Evolutionary conservation across 148 eudicot species (phyloP), one percentile per base, ranked within the genome.

Genomic region (Limonium bicolor): DNA sequence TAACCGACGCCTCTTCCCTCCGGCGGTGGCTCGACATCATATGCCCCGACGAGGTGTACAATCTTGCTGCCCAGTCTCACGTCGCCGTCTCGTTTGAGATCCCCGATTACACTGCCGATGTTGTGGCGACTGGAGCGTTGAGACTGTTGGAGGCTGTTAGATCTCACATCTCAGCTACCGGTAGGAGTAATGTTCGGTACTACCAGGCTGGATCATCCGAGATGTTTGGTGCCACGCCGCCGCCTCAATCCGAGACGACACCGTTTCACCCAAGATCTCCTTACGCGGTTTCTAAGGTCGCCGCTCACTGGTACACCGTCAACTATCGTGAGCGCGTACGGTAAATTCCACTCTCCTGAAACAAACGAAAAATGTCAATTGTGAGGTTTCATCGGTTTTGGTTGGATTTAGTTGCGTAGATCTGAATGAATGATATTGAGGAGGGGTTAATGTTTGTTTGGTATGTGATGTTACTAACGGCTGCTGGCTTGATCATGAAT

Each of bases 61-160:
- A 90, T 50, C 76, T 90, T 17, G 97, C 95, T 14, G 97, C 97
- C 0, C 97, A 90, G 37, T 80, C 92, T 0, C 97, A 90, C 54
- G 97, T 90, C 24, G 97, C 97, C 6, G 93, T 90, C 10, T 90
- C 97, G 0, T 90, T 90, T 20, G 97, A 90, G 65, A 90, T 90
- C 58, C 97, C 97, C 0, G 97, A 90, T 46, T 90, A 74, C 48
- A 90, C 97, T 16, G 95, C 95, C 20, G 97, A 90, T 14, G 97
- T 84, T 4, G 97, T 90, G 10, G 93, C 87, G 8, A 90, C 97
- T 3, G 97, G 95, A 1, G 53, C 95, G 0, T 64, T 90, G 16
- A 53, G 97, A 5, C 63, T 90, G 27, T 63, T 90, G 2, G 97
- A 90, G 53, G 95, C 97, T 0, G 49, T 90, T n/a, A 59, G 95